Base-by-base conservation (phyloP, 2,329 filamentous ascomycete species). In the Mycosphaerella sp. region DNA sequence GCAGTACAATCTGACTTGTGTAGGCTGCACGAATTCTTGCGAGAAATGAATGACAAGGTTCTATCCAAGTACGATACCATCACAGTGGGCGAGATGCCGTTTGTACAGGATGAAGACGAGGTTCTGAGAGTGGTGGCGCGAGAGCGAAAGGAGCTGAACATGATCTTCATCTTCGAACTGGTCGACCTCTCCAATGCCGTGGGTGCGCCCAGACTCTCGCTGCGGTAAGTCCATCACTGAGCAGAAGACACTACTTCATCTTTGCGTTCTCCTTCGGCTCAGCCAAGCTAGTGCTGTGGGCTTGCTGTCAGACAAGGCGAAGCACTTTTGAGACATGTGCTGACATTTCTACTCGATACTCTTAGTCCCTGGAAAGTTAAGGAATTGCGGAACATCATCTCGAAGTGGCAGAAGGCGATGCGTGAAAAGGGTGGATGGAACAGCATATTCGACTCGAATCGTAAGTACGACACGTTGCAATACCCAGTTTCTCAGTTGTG, bases 71-170 rank as follows among this genome's bases (percentile, higher is more conserved):
- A 81, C 56, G 74, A 77, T 58, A 75, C 79, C 2, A 78, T 81
- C 52, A 79, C 79, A 8, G 79, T 82, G 0, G 79, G 80, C 17
- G 80, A 82, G 61, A 82, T 82, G 78, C 79, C 79, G 0, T 76
- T 73, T 44, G 71, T 75, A 12, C 66, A 68, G 7, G 71, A 75
- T 53, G 68, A 70, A 10, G 62, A 68, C 4, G 70, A 71, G 43
- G 71, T 75, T 8, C 58, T 75, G 16, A 67, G 65, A 25, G 70
- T 71, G 32, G 71, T 75, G 3, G 70, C 69, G 21, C 66, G 70
- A 7, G 57, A 68, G 14, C 56, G 66, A 35, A 66, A 69, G 28
- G 72, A 75, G 55, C 63, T 76, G 21, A 71, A 73, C 46, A 75
- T 75, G 73, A 71, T 76, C 18, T 75, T 76, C 64, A 70, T 73